phyloP scores from a whole-genome alignment of 1,139 yeast genomes.

The Pichia cactophila region DNA sequence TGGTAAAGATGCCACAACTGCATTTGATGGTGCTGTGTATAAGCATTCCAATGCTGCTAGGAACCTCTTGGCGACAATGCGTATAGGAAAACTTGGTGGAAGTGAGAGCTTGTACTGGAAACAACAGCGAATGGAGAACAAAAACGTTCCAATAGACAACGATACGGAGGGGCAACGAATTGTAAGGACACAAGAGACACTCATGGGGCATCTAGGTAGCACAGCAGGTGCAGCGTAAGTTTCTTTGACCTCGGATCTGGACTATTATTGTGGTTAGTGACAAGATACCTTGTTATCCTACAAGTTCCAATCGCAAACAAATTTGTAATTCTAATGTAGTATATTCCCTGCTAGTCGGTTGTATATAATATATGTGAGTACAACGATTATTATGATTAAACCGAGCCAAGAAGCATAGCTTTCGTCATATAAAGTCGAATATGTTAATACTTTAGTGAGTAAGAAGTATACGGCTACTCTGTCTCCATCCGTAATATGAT shows the following conservation, averaged over 20 bases:
- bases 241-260: too few relatives aligned
- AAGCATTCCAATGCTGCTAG: conserved; percentile 69
- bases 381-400: too few relatives aligned
- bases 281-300: neutral
- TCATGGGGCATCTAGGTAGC: conserved; percentile 29
- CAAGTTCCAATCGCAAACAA: too few relatives aligned
- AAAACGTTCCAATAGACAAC: conserved; percentile 43
- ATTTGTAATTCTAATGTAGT: too few relatives aligned
- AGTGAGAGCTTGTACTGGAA: conserved; percentile 82
- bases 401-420: too few relatives aligned
- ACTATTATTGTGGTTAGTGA: too few relatives aligned
- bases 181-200: conserved; percentile 51
- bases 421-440: too few relatives aligned
- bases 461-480: too few relatives aligned
- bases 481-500: too few relatives aligned
- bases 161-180: conserved; percentile 46
- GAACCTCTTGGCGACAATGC: conserved; percentile 65
- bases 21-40: conserved; percentile 70
- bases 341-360: neutral
- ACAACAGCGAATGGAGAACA: conserved; percentile 47
- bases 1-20: conserved; percentile 66
- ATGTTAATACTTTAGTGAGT: too few relatives aligned
- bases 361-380: neutral
- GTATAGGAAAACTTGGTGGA: conserved; percentile 68
- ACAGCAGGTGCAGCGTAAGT: conserved; percentile 35